These are phyloP conservation scores for Coprinopsis sp. DNA, from an alignment of 768 basidiomycete genomes.

Conservation along the genomic window DNA sequence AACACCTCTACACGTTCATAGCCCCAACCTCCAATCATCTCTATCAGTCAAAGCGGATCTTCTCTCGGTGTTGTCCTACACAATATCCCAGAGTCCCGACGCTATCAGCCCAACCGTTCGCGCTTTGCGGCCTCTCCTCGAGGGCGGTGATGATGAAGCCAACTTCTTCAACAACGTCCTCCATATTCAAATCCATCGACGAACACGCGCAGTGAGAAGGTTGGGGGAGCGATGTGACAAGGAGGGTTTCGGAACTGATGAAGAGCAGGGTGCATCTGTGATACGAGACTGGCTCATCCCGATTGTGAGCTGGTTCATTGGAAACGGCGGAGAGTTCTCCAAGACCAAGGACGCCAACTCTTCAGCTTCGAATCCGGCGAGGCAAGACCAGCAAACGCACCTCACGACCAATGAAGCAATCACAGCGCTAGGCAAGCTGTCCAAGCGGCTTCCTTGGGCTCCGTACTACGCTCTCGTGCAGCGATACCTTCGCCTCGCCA, in stretches of 20 bases:
- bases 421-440: constrained; percentile 68
- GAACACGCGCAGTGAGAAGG: constrained; percentile 80
- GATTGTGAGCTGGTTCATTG: constrained; percentile 43
- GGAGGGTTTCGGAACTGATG: constrained; percentile 55
- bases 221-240: constrained; percentile 73
- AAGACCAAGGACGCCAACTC: constrained; percentile 44
- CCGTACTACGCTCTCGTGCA: constrained; percentile 77
- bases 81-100: not conserved
- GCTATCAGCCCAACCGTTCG: constrained; percentile 5
- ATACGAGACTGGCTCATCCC: constrained; percentile 44
- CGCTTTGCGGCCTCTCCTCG: constrained; percentile 64
- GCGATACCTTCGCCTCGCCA: constrained; percentile 69
- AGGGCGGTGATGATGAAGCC: constrained; percentile 87
- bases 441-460: constrained; percentile 76
- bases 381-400: constrained; percentile 46
- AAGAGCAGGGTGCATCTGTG: not conserved
- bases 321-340: constrained; percentile 67
- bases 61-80: constrained; percentile 3
- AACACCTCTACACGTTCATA: constrained; percentile 3
- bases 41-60: constrained; percentile 8
- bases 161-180: constrained; percentile 96
- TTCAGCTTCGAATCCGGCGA: constrained; percentile 1
- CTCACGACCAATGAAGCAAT: constrained; percentile 85
- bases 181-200: constrained; percentile 89
- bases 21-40: constrained; percentile 1